These are phyloP conservation scores for Pseudogymnoascus sp. DNA, from an alignment of 2,329 filamentous ascomycete genomes.

Conservation along the genomic window DNA sequence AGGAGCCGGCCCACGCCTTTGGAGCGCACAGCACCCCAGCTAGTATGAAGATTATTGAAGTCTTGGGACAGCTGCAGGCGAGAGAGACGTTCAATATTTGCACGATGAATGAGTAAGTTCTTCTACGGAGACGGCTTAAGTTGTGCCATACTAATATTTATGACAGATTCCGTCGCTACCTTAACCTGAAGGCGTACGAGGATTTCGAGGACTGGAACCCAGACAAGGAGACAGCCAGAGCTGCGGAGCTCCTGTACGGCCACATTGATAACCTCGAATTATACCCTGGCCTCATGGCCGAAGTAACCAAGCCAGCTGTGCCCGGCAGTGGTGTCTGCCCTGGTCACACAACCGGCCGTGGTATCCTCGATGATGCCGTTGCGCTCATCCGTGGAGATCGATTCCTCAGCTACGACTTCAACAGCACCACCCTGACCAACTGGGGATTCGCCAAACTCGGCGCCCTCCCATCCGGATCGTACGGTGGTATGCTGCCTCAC, in stretches of 20 bases:
- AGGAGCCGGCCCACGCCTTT: slow-evolving; percentile 44
- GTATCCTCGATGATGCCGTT: slow-evolving; percentile 42
- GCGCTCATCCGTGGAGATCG: slow-evolving; percentile 39
- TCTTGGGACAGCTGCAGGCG: slow-evolving; percentile 41
- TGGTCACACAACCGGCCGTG: slow-evolving; percentile 37
- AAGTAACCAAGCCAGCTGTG: slow-evolving; percentile 47
- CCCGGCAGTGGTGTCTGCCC: slow-evolving; percentile 40
- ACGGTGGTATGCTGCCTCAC: slow-evolving; percentile 39
- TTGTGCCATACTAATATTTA: neutral
- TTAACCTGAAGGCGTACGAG: slow-evolving; percentile 42
- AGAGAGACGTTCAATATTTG: slow-evolving; percentile 42
- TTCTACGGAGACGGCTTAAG: neutral
- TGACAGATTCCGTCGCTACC: slow-evolving; percentile 43
- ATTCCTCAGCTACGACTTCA: slow-evolving; percentile 42
- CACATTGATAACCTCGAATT: slow-evolving; percentile 48
- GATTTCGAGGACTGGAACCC: slow-evolving; percentile 46
- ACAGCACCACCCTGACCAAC: slow-evolving; percentile 39
- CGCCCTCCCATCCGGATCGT: slow-evolving; percentile 33
- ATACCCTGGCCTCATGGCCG: slow-evolving; percentile 50
- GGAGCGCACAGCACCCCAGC: slow-evolving; percentile 42
- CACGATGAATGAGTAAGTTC: slow-evolving; percentile 42
- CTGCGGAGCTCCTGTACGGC: slow-evolving; percentile 40
- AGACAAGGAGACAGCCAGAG: slow-evolving; percentile 40
- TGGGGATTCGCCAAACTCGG: slow-evolving; percentile 43
- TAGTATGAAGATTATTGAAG: slow-evolving; percentile 40